Evolutionary conservation across 2,329 filamentous ascomycete genomes (phyloP), one percentile per base, ranked within the genome.

Genomic region (Talaromyces rugulosus): DNA sequence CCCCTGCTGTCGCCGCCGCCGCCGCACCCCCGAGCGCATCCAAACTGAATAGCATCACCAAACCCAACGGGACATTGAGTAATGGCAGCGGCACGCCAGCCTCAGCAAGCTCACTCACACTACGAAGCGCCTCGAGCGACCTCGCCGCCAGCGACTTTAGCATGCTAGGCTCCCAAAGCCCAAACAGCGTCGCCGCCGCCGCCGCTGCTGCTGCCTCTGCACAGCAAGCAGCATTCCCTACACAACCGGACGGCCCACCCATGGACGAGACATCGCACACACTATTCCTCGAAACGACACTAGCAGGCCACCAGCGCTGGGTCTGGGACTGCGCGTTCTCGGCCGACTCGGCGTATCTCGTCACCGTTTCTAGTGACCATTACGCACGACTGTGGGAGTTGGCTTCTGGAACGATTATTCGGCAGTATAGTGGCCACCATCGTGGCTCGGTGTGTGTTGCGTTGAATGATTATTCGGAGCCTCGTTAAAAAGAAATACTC

Each of bases 321-420:
- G 93, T 97, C 0, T 97, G 93, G 93, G 93, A 97, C 75, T 97
- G 93, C 71, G 93, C 93, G 0, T 97, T 97, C 77, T 94, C 90
- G 64, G 93, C 93, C 30, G 93, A 97, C 74, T 93, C 89, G 36
- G 93, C 93, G 0, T 97, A 97, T 71, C 82, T 97, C 6, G 93
- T 97, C 12, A 97, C 93, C 0, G 92, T 93, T 5, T 96, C 92
- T 74, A 94, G 89, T 50, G 93, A 97, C 73, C 93, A 97, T 75
- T 97, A 96, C 73, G 93, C 93, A 2, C 84, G 93, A 18, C 79
- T 97, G 61, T 97, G 93, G 93, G 93, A 97, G 80, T 81, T 97
- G 66, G 82, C 83, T 66, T 92, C 89, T 67, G 92, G 96, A 75
- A 89, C 88, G 70, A 93, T 97, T 66, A 97, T 97, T 69, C 84